These are phyloP conservation scores for Hortiboletus flavorubellus DNA, from an alignment of 768 basidiomycete species.

Conservation along the genomic window DNA sequence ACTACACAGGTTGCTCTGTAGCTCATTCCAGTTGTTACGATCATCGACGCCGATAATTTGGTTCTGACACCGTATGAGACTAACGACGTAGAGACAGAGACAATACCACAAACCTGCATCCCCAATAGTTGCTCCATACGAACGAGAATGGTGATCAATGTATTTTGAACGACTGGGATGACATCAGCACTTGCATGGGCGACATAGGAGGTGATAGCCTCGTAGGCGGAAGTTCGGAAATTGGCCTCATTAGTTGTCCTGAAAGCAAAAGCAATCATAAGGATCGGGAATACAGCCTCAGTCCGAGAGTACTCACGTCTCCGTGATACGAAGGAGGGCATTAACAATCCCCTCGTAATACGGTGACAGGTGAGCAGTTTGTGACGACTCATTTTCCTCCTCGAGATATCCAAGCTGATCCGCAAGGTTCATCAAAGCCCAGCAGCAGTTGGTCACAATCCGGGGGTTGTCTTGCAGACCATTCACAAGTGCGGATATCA, in stretches of 20 bases:
- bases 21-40: conserved; percentile 97
- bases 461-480: conserved; percentile 80
- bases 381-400: conserved; percentile 50
- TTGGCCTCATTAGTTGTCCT: conserved; percentile 87
- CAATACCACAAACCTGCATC: conserved; percentile 64
- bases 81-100: background rate
- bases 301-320: conserved; percentile 54
- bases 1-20: conserved; percentile 92
- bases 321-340: conserved; percentile 82
- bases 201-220: conserved; percentile 87
- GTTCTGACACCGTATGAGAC: conserved; percentile 45
- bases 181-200: conserved; percentile 77
- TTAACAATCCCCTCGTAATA: conserved; percentile 87
- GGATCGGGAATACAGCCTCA: background rate
- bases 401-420: conserved; percentile 81
- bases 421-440: conserved; percentile 93
- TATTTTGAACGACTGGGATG: conserved; percentile 77
- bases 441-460: conserved; percentile 92
- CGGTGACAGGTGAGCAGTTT: conserved; percentile 69
- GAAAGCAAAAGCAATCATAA: conserved; percentile 11
- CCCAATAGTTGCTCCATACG: conserved; percentile 86
- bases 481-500: conserved; percentile 78
- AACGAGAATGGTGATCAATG: conserved; percentile 74
- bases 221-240: conserved; percentile 93
- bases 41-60: conserved; percentile 95